A percentile compares a stretch with the other conserved stretches of the same genome.
Evolutionary conservation across 73 alveolate species (phyloP).

Genomic region (Effrenium voratum): DNA sequence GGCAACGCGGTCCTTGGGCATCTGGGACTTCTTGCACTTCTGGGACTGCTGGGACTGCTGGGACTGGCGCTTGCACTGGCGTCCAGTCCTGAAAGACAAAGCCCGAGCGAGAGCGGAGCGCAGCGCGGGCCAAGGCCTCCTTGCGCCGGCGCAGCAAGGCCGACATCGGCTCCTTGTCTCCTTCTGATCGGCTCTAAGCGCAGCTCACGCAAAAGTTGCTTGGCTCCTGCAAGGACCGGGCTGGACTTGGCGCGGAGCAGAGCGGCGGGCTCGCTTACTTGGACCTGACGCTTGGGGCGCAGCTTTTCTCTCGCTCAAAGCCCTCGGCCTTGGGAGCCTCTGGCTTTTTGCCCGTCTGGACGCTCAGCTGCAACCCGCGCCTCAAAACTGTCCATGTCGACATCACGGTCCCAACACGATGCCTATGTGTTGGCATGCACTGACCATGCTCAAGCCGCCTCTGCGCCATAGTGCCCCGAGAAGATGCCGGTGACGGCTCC

Average conservation of each 20-base stretch:
- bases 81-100: too few species aligned
- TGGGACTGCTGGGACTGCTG: too few species aligned
- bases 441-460: too few species aligned
- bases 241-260: conserved; percentile 45
- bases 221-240: conserved; percentile 1
- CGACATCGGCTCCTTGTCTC: conserved; percentile 60
- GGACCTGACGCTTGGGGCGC: not conserved
- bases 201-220: not conserved
- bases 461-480: too few species aligned
- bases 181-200: too few species aligned
- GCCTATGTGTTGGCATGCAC: too few species aligned
- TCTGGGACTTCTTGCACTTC: too few species aligned
- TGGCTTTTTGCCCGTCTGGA: conserved; percentile 51
- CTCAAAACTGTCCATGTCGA: too few species aligned
- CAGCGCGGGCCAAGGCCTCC: not conserved
- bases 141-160: conserved; percentile 65
- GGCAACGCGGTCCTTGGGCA: too few species aligned
- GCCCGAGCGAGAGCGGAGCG: too few species aligned
- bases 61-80: not conserved
- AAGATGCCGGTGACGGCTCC: too few species aligned
- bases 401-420: too few species aligned
- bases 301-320: not conserved
- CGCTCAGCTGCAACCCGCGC: conserved; percentile 68
- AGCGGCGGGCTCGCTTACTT: not conserved
- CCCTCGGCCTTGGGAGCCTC: conserved; percentile 29